Evolutionary conservation across 345 rosid species (phyloP).

Genomic region (Eucalyptus pauciflora): DNA sequence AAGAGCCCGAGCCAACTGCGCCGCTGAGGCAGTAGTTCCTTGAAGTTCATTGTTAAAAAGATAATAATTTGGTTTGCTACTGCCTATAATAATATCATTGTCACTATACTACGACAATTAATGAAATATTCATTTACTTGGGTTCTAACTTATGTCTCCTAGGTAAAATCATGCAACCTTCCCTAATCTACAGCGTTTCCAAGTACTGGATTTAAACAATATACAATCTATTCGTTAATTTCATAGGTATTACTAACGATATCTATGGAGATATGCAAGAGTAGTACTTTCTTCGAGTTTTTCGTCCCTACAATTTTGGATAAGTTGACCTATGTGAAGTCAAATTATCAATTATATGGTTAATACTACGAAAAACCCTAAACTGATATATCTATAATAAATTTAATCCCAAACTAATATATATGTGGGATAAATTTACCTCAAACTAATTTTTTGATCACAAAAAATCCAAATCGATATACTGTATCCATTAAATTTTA

Average conservation of each 20-base stretch:
- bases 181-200: background rate
- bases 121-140: background rate
- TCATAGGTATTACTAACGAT: background rate
- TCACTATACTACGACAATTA: background rate
- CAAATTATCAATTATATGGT: background rate
- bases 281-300: background rate
- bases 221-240: background rate
- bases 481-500: too few species aligned
- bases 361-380: fast-evolving
- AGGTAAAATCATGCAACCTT: background rate
- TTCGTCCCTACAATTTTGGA: background rate
- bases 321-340: fast-evolving
- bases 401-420: too few species aligned
- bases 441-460: too few species aligned
- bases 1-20: too few species aligned
- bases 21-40: background rate
- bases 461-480: fast-evolving
- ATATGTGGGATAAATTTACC: fast-evolving
- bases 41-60: background rate
- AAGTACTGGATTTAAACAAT: background rate
- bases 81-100: background rate
- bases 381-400: too few species aligned
- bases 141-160: background rate
- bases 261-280: background rate
- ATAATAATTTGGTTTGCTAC: background rate